A percentile compares a stretch with the other conserved stretches of the same genome.
Evolutionary conservation across 1,139 yeast species (phyloP).

Genomic region (Casaregolazyma lundiana): DNA sequence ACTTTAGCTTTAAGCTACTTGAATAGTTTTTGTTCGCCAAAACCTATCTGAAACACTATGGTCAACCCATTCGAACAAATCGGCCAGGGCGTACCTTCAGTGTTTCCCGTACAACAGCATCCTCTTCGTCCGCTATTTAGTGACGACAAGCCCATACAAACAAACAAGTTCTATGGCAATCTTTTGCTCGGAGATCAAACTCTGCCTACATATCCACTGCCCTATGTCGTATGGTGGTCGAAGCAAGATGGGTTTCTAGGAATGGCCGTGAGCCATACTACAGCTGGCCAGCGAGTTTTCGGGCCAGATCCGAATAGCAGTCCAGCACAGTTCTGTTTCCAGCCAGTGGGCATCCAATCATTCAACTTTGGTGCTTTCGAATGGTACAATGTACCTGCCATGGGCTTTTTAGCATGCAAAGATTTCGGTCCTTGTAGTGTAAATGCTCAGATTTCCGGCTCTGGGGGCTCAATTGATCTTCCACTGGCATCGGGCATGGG

Average conservation of each 20-base stretch:
- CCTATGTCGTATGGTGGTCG: constrained; percentile 70
- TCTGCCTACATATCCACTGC: constrained; percentile 71
- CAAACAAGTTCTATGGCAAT: constrained; percentile 84
- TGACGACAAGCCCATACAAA: constrained; percentile 51
- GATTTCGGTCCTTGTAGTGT: constrained; percentile 44
- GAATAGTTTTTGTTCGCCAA: no score
- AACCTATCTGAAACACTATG: no score
- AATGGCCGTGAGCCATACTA: constrained; percentile 63
- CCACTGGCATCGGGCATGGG: constrained; percentile 74
- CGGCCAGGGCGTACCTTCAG: constrained; percentile 12
- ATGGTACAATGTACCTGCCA: constrained; percentile 24
- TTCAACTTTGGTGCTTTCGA: constrained; percentile 32
- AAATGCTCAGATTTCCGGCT: constrained; percentile 51
- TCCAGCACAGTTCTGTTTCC: constrained; percentile 35
- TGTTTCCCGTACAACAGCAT: constrained; percentile 48
- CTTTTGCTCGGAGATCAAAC: constrained; percentile 62
- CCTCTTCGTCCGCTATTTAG: constrained; percentile 40
- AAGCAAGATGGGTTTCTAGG: constrained; percentile 43
- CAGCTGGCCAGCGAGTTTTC: constrained; percentile 54
- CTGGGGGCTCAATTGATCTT: constrained; percentile 46
- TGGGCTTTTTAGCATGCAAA: constrained; percentile 21
- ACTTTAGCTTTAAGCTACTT: no score
- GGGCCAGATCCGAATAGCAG: constrained; percentile 47
- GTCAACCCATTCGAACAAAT: constrained; percentile 8
- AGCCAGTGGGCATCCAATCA: constrained; percentile 38